Evolutionary conservation across 2,329 filamentous ascomycete genomes (phyloP).

Genomic region (Allantophomopsis lycopodina): DNA sequence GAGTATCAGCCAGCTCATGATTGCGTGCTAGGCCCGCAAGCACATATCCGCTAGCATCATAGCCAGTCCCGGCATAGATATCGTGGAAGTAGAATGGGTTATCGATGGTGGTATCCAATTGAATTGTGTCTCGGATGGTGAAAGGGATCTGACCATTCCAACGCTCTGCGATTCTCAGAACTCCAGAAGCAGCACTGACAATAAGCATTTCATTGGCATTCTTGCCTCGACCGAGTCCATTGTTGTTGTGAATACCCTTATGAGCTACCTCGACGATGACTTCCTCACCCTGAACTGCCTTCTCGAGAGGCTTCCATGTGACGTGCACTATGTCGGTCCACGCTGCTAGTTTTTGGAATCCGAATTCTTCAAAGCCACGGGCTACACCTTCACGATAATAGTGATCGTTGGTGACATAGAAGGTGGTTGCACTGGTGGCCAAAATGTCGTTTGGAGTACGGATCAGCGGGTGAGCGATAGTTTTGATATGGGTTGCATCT

Average conservation of each 20-base stretch:
- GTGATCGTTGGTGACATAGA: constrained; percentile 50
- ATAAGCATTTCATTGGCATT: constrained; percentile 26
- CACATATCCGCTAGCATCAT: background rate
- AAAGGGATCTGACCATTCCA: constrained; percentile 19
- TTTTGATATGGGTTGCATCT: background rate
- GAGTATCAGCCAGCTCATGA: constrained; percentile 14
- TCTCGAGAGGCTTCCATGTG: constrained; percentile 17
- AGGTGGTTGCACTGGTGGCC: constrained; percentile 27
- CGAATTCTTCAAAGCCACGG: constrained; percentile 31
- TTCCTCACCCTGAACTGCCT: constrained; percentile 16
- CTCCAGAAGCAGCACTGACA: constrained; percentile 27
- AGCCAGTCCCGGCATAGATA: constrained; percentile 25
- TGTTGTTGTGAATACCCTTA: constrained; percentile 33
- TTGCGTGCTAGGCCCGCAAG: background rate
- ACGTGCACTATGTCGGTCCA: constrained; percentile 37
- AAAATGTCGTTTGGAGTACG: constrained; percentile 44
- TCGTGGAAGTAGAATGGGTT: constrained; percentile 46
- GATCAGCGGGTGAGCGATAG: constrained; percentile 25
- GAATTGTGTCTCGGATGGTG: constrained; percentile 25
- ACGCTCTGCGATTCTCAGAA: constrained; percentile 25
- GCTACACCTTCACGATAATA: constrained; percentile 31
- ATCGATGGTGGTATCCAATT: constrained; percentile 32
- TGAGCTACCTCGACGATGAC: constrained; percentile 29
- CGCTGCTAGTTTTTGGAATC: constrained; percentile 16
- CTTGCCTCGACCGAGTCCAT: constrained; percentile 38